phyloP scores from a whole-genome alignment of 163 green algal species.

The Prototheca wickerhamii region DNA sequence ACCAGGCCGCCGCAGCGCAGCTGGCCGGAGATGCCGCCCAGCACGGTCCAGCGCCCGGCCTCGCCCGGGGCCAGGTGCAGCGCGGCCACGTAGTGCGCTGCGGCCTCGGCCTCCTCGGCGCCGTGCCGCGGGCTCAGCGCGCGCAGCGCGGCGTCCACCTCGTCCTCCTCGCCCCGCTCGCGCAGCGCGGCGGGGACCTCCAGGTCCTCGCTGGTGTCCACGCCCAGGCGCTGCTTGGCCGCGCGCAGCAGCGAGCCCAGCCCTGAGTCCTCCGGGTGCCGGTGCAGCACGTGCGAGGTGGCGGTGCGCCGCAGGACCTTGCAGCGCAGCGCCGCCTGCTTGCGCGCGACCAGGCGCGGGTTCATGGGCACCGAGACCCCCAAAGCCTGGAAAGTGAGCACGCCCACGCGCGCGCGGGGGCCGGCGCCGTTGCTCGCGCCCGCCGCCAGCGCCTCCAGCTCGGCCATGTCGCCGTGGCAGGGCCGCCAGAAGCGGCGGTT shows the following conservation, averaged over 20 bases:
- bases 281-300: background rate
- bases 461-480: slow-evolving; percentile 1
- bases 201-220: background rate
- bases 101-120: background rate
- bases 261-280: background rate
- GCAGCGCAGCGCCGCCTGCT: slow-evolving; percentile 8
- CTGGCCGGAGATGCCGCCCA: slow-evolving; percentile 27
- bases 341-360: background rate
- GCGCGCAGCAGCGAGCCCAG: slow-evolving; percentile 1
- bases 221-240: slow-evolving; percentile 4
- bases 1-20: slow-evolving; percentile 34
- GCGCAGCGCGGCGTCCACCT: background rate
- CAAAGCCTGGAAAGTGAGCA: slow-evolving; percentile 8
- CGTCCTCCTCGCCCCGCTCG: background rate
- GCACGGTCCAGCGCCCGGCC: slow-evolving; percentile 17
- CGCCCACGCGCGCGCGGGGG: background rate
- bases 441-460: slow-evolving; percentile 10
- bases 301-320: slow-evolving; percentile 12
- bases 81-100: slow-evolving; percentile 12
- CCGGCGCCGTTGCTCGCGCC: background rate
- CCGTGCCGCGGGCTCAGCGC: background rate
- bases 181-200: background rate
- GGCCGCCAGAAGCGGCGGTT: slow-evolving; percentile 9
- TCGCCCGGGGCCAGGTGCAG: slow-evolving; percentile 10
- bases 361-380: slow-evolving; percentile 14